Base-by-base conservation (phyloP, 768 basidiomycete genomes). In the Termitomyces eurrhizus region DNA sequence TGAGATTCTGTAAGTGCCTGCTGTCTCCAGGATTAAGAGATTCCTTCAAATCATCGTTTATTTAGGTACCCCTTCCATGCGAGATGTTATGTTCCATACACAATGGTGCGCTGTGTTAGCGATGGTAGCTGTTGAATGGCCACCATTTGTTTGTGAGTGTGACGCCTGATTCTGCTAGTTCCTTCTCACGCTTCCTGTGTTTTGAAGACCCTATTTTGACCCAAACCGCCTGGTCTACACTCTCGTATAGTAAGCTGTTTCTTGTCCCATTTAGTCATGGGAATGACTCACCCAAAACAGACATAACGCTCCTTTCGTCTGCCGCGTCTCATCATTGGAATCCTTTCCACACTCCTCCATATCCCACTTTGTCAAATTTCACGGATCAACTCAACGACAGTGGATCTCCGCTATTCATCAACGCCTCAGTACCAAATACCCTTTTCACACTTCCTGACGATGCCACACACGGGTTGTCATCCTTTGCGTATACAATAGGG, bases 61-160 rank as follows among this genome's bases (percentile, higher is more conserved):
- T 51, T 3, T 63, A 95, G 94, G 89, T 66, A 96, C 97, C 0
- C 96, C 97, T 2, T 93, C 93, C 7, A 76, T 95, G 75, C 81
- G 95, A 56, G 97, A 99, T 72, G 82, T 99, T 54, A 83, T 98
- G 53, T 90, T 93, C 72, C 93, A 95, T 68, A 91, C 95, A 0
- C 95, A 97, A 65, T 98, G 92, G 90, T 92, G 90, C 71, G 83
- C 92, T 44, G 83, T 88, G 36, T 78, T 99, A 14, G 87, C 86
- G 36, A 95, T 97, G 91, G 87, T 98, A 57, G 93, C 96, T 37
- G 93, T 98, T 24, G 83, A 92, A 70, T 99, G 96, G 96, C 96
- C 97, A 0, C 78, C 80, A 16, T 98, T 95, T 72, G 82, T 89
- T 62, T 98, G 95, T 95, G 67, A 65, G 64, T 54, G 4, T 35